These are phyloP conservation scores for Paecilomyces sp. DNA, from an alignment of 2,329 filamentous ascomycete genomes.

Conservation along the genomic window DNA sequence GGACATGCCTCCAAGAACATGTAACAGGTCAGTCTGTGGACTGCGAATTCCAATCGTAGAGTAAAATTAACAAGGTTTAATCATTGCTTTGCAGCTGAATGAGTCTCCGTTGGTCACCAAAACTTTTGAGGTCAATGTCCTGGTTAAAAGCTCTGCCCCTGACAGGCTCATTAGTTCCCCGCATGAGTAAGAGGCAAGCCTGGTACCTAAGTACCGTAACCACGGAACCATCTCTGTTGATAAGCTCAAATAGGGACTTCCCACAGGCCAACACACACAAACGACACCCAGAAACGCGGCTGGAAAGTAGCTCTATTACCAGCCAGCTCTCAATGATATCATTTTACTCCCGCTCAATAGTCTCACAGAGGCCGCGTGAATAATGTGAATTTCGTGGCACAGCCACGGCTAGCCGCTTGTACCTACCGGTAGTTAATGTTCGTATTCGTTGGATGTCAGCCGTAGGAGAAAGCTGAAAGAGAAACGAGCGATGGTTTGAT, in stretches of 20 bases:
- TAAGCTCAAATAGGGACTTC: background rate
- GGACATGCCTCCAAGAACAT: background rate
- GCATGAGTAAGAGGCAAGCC: background rate
- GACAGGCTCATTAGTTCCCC: background rate
- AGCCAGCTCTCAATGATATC: background rate
- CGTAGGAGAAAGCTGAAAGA: background rate
- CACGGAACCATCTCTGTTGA: background rate
- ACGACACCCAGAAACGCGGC: background rate
- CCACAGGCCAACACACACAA: background rate
- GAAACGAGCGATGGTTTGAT: background rate
- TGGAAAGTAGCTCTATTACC: background rate
- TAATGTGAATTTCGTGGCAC: background rate
- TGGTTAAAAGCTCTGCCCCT: background rate
- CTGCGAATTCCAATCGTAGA: background rate
- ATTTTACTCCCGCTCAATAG: background rate
- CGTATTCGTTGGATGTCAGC: background rate
- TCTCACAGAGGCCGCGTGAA: background rate
- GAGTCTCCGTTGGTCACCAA: background rate
- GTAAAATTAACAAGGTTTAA: background rate
- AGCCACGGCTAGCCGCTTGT: background rate
- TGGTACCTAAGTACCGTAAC: background rate
- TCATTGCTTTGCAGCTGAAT: background rate
- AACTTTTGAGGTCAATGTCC: background rate
- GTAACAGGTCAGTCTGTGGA: background rate
- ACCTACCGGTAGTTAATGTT: background rate